These are phyloP conservation scores for Dactylella cylindrospora DNA, from an alignment of 2,329 filamentous ascomycete genomes.

Conservation along the genomic window DNA sequence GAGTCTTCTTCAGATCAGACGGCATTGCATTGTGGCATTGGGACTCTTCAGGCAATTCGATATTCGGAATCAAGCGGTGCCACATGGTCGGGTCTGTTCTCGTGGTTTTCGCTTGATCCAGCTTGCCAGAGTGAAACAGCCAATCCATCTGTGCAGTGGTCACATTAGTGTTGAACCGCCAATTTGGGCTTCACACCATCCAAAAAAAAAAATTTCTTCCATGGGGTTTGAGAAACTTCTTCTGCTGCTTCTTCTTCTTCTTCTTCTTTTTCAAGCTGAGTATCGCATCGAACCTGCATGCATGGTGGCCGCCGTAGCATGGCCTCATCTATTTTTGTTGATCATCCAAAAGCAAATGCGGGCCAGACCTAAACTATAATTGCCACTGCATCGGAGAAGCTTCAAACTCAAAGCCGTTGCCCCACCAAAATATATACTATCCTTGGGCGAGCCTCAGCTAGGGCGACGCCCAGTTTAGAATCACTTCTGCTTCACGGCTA, in stretches of 20 bases:
- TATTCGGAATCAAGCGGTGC: slow-evolving; percentile 18
- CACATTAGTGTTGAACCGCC: slow-evolving; percentile 42
- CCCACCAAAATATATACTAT: too few species aligned
- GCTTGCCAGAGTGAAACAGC: slow-evolving; percentile 41
- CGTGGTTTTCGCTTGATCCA: slow-evolving; percentile 39
- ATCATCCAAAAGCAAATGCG: slow-evolving; percentile 26
- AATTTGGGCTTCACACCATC: slow-evolving; percentile 41
- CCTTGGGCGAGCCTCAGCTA: too few species aligned
- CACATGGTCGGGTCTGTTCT: slow-evolving; percentile 34
- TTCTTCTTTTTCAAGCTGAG: slow-evolving; percentile 17
- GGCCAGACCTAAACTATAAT: too few species aligned
- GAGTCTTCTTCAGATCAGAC: too few species aligned
- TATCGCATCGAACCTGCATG: slow-evolving; percentile 12
- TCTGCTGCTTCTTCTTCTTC: too few species aligned
- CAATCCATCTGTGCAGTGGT: slow-evolving; percentile 18
- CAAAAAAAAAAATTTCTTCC: too few species aligned
- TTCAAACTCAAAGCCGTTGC: too few species aligned
- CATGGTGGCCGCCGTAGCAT: background rate
- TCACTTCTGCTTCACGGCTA: too few species aligned
- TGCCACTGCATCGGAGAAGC: too few species aligned
- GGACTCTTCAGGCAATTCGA: slow-evolving; percentile 13
- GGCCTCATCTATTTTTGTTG: slow-evolving; percentile 14
- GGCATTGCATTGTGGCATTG: slow-evolving; percentile 16
- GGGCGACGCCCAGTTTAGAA: too few species aligned
- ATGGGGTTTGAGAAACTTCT: too few species aligned